Conservation (phyloP, 2,329 filamentous ascomycete genomes). For the Lasiodiplodia gonubiensis region DNA sequence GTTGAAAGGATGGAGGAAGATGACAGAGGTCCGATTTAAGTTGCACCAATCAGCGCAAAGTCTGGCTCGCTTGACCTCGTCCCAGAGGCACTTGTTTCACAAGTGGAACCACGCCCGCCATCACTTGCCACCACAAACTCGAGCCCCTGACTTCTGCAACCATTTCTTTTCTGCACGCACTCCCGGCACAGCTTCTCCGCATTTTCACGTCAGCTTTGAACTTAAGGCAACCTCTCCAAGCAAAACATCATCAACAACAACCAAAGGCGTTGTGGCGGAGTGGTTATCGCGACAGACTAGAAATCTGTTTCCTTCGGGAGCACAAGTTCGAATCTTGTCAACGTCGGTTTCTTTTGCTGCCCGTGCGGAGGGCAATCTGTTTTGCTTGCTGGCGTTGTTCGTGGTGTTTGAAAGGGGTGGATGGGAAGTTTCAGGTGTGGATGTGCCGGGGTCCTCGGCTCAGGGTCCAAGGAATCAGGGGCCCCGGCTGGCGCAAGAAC, state of each 20-base stretch:
- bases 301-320: slow-evolving; percentile 29
- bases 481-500: background rate
- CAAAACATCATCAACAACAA: background rate
- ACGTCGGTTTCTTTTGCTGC: slow-evolving; percentile 12
- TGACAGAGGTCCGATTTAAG: background rate
- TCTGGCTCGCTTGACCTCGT: background rate
- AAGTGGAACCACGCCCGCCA: background rate
- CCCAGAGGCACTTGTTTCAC: background rate
- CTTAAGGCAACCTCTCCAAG: background rate
- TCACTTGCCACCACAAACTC: background rate
- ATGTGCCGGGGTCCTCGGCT: no score
- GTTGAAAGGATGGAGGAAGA: no score
- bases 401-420: background rate
- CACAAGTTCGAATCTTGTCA: slow-evolving; percentile 25
- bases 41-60: background rate
- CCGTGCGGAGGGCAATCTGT: background rate
- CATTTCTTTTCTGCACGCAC: background rate
- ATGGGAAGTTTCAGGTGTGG: background rate
- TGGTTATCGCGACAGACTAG: slow-evolving; percentile 29
- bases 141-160: no score
- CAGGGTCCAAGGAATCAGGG: background rate
- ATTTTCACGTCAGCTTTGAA: background rate
- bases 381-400: background rate
- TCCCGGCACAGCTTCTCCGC: background rate
- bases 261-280: slow-evolving; percentile 24